Percentiles rank a stretch among this genome's conserved stretches.
phyloP scores from a whole-genome alignment of 192 early-diverging fungal species.

The Coemansia javaensis region DNA sequence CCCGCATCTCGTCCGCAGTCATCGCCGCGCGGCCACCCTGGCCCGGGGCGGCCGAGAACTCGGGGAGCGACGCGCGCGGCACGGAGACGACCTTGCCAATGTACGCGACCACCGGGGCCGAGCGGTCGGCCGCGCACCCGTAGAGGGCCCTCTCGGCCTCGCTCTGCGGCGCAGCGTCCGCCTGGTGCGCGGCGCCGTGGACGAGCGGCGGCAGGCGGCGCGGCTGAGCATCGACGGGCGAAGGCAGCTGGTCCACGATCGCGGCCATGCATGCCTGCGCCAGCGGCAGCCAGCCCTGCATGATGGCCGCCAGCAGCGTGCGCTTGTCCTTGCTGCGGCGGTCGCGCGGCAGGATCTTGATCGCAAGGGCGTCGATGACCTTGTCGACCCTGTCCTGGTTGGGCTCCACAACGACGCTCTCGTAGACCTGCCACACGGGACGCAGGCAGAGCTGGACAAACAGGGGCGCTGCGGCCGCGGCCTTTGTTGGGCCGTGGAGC shows the following conservation, averaged over 20 bases:
- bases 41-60: conserved; percentile 17
- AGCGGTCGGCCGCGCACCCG: conserved; percentile 57
- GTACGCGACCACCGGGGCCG: conserved; percentile 74
- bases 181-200: conserved; percentile 29
- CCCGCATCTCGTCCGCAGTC: conserved; percentile 86
- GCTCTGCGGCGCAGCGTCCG: conserved; percentile 48
- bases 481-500: conserved; percentile 40
- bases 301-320: conserved; percentile 71
- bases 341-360: conserved; percentile 91
- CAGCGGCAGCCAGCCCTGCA: conserved; percentile 93
- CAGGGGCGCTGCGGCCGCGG: conserved; percentile 56
- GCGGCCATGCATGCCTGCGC: conserved; percentile 80
- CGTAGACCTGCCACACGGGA: conserved; percentile 95
- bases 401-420: conserved; percentile 61
- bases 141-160: conserved; percentile 70
- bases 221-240: conserved; percentile 74
- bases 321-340: conserved; percentile 78
- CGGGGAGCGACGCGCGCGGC: conserved; percentile 67
- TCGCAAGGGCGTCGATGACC: conserved; percentile 78
- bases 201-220: conserved; percentile 77
- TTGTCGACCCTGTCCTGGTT: conserved; percentile 88
- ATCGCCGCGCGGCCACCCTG: conserved; percentile 62
- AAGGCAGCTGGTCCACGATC: conserved; percentile 84
- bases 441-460: conserved; percentile 95
- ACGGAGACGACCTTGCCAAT: conserved; percentile 94